Evolutionary conservation across 2,329 filamentous ascomycete genomes (phyloP).

Genomic region (Pezicula carpinea): DNA sequence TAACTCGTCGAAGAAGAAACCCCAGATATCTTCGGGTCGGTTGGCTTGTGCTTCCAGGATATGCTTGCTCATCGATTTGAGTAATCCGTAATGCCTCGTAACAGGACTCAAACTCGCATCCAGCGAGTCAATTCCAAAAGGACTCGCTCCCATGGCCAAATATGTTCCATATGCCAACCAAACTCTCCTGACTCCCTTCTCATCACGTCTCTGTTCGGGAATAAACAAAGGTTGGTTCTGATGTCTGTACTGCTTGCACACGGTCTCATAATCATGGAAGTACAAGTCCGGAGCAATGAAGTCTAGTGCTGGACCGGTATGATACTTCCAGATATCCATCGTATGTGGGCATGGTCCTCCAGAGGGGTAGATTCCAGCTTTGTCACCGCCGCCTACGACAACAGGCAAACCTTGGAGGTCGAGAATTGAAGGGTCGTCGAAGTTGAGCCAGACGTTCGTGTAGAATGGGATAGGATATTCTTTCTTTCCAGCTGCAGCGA

Average conservation of each 20-base stretch:
- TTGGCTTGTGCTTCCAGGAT: slow-evolving; percentile 25
- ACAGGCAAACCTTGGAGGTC: slow-evolving; percentile 27
- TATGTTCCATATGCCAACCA: slow-evolving; percentile 39
- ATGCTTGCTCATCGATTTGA: slow-evolving; percentile 23
- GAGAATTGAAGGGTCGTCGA: slow-evolving; percentile 15
- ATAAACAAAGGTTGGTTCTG: slow-evolving; percentile 43
- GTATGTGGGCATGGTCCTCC: slow-evolving; percentile 31
- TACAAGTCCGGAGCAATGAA: slow-evolving; percentile 45
- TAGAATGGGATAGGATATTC: slow-evolving; percentile 17
- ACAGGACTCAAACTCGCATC: slow-evolving; percentile 7
- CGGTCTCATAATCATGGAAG: slow-evolving; percentile 40
- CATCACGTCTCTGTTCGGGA: slow-evolving; percentile 46
- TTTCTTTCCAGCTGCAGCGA: slow-evolving; percentile 14
- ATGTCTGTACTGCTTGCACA: slow-evolving; percentile 39
- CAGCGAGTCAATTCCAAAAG: slow-evolving; percentile 36
- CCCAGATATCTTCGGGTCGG: slow-evolving; percentile 29
- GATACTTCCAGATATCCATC: slow-evolving; percentile 35
- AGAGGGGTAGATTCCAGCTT: slow-evolving; percentile 33
- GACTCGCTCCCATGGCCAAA: slow-evolving; percentile 32
- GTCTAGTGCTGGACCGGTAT: slow-evolving; percentile 37
- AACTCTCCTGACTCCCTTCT: slow-evolving; percentile 36
- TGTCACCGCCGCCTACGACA: slow-evolving; percentile 31
- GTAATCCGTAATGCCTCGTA: slow-evolving; percentile 21
- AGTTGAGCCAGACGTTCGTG: slow-evolving; percentile 19
- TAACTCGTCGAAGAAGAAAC: slow-evolving; percentile 35